phyloP scores from a whole-genome alignment of 2,329 filamentous ascomycete species.

The Penicillium sp. region DNA sequence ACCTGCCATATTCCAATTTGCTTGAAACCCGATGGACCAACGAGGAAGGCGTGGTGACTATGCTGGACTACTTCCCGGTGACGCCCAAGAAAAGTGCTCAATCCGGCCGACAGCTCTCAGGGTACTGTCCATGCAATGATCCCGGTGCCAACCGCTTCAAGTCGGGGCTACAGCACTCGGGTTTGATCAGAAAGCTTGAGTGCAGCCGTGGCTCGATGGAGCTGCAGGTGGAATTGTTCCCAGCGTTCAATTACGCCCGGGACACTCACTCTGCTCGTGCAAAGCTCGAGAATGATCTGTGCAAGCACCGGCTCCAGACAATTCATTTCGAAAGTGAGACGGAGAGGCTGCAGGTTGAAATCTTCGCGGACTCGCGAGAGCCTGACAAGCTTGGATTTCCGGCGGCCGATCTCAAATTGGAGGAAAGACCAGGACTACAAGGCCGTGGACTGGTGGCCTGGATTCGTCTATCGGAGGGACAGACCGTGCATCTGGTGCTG shows the following conservation, averaged over 20 bases:
- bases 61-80: conserved; percentile 70
- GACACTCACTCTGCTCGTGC: conserved; percentile 49
- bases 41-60: conserved; percentile 66
- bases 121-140: conserved; percentile 33
- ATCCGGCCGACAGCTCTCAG: conserved; percentile 26
- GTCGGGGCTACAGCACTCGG: conserved; percentile 38
- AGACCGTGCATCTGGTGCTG: conserved; percentile 63
- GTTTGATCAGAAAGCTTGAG: conserved; percentile 63
- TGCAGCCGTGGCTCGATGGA: conserved; percentile 63
- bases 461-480: conserved; percentile 58
- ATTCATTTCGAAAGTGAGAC: conserved; percentile 58
- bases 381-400: conserved; percentile 44
- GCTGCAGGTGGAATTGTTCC: conserved; percentile 65
- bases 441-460: conserved; percentile 59
- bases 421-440: conserved; percentile 47
- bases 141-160: conserved; percentile 48
- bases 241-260: conserved; percentile 64
- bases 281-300: conserved; percentile 34
- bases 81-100: conserved; percentile 53
- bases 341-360: conserved; percentile 60
- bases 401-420: conserved; percentile 51
- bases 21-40: conserved; percentile 72
- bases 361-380: conserved; percentile 59
- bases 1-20: conserved; percentile 68
- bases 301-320: conserved; percentile 48